Percentiles rank a stretch among this genome's conserved stretches.
Conservation (phyloP, 768 basidiomycete genomes). For the Cyclocybe aegerita region DNA sequence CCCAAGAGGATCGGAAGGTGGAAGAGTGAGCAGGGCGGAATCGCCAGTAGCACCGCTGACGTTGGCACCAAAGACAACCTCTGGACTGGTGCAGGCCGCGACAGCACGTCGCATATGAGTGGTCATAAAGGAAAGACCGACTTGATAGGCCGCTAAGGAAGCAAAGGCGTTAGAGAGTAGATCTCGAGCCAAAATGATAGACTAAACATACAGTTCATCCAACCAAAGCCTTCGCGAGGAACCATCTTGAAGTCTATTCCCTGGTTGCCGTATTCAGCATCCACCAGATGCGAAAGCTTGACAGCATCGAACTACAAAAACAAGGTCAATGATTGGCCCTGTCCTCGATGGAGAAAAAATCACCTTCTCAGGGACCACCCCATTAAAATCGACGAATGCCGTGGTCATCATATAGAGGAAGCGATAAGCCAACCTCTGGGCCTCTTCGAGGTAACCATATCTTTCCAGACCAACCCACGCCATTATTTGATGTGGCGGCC, state of each 20-base stretch:
- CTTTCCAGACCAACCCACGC: conserved; percentile 96
- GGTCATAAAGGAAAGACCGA: conserved; percentile 92
- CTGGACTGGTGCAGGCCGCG: conserved; percentile 90
- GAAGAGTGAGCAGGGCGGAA: conserved; percentile 32
- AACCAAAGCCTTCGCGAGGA: conserved; percentile 96
- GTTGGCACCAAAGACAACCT: conserved; percentile 75
- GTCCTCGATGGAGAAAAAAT: not conserved
- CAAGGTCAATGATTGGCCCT: conserved; percentile 7
- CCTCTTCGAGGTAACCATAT: conserved; percentile 93
- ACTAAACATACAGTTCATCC: conserved; percentile 85
- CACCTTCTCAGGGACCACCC: conserved; percentile 96
- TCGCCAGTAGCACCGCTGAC: conserved; percentile 33
- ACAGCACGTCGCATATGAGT: conserved; percentile 95
- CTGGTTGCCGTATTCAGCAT: conserved; percentile 96
- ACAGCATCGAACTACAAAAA: conserved; percentile 85
- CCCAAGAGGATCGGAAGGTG: conserved; percentile 55
- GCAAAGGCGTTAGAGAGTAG: conserved; percentile 2
- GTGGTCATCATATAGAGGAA: conserved; percentile 99
- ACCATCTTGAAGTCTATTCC: conserved; percentile 98
- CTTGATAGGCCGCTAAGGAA: conserved; percentile 84
- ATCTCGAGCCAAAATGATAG: not conserved
- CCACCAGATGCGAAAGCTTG: conserved; percentile 91
- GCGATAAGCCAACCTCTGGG: conserved; percentile 89
- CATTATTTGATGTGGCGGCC: conserved; percentile 99
- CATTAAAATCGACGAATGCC: conserved; percentile 95